phyloP scores from a whole-genome alignment of 805 yeast species.

The Maudiozyma pseudohumilis region DNA sequence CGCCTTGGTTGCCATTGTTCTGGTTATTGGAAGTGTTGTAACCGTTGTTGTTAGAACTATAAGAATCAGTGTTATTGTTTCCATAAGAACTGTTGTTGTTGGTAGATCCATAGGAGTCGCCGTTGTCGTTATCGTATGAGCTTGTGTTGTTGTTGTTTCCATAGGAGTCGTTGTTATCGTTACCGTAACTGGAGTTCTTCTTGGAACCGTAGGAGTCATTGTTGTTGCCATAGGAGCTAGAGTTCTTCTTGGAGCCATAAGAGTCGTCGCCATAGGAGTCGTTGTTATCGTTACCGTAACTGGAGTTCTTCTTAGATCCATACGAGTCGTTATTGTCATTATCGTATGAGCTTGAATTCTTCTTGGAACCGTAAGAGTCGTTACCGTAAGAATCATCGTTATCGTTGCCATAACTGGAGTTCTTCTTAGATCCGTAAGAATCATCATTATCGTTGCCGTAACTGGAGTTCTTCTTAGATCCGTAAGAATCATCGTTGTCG shows the following conservation, averaged over 20 bases:
- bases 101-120: too few relatives aligned
- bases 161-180: too few relatives aligned
- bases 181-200: neutral
- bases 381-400: neutral
- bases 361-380: neutral
- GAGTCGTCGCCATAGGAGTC: neutral
- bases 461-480: neutral
- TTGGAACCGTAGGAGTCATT: neutral
- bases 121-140: neutral
- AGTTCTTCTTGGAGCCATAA: neutral
- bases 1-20: neutral
- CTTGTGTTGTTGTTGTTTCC: too few relatives aligned
- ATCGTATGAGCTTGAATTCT: neutral
- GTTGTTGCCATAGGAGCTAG: neutral
- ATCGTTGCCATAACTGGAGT: neutral
- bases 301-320: neutral
- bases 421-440: neutral
- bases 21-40: neutral
- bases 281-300: neutral
- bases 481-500: neutral
- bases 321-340: neutral
- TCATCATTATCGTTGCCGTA: neutral
- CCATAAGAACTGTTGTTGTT: neutral
- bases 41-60: neutral
- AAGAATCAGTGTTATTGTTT: neutral